Conservation (phyloP, 2,329 filamentous ascomycete species). For the Paracoccidioides lutzii region DNA sequence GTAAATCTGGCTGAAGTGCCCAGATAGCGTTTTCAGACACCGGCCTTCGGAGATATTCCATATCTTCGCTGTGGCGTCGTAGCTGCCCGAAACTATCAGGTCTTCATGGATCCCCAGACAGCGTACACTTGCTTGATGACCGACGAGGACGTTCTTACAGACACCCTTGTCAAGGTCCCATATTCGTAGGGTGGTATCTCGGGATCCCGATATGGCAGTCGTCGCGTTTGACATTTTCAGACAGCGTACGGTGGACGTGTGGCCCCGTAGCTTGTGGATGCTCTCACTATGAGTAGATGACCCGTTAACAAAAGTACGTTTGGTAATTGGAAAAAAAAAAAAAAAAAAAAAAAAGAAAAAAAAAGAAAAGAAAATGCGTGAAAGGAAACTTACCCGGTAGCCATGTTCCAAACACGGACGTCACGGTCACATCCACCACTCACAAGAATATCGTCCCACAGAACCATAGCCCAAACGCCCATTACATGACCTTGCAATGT, state of each 20-base stretch:
- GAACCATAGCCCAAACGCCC: constrained; percentile 99
- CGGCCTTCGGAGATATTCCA: constrained; percentile 96
- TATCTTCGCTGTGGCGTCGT: constrained; percentile 91
- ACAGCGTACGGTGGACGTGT: constrained; percentile 92
- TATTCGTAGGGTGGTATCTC: constrained; percentile 85
- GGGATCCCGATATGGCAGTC: constrained; percentile 89
- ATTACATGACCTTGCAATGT: constrained; percentile 92
- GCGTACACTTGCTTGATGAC: constrained; percentile 97
- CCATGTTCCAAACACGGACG: constrained; percentile 92
- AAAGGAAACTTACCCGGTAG: constrained; percentile 55
- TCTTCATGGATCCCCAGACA: constrained; percentile 94
- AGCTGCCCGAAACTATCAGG: constrained; percentile 93
- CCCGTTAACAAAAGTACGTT: background rate
- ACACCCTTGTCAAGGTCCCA: constrained; percentile 93
- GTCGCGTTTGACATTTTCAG: constrained; percentile 93
- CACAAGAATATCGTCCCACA: constrained; percentile 88
- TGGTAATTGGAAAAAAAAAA: background rate
- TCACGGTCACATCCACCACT: constrained; percentile 95
- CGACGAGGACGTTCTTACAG: constrained; percentile 91
- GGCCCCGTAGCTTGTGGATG: constrained; percentile 74
- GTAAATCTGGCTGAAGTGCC: constrained; percentile 98
- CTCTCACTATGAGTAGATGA: constrained; percentile 42
- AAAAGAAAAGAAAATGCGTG: constrained; percentile 4
- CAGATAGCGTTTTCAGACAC: constrained; percentile 77
- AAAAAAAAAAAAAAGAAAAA: no score